Base-by-base conservation (phyloP, 2,329 filamentous ascomycete genomes). In the Talaromyces sp. region DNA sequence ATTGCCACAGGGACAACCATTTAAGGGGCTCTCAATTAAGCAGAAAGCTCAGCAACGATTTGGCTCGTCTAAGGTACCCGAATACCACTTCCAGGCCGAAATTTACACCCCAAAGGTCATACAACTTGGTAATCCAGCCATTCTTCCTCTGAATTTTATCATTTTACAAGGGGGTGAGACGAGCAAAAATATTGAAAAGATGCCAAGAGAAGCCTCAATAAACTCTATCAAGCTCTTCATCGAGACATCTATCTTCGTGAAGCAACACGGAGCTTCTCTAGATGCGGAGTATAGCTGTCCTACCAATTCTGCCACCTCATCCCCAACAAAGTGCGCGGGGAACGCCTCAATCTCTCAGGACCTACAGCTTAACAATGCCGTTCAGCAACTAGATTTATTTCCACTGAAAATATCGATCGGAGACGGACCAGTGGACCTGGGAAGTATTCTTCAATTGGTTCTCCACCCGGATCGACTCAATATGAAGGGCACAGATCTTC, bases 31-130 rank as follows among this genome's bases (percentile, higher is more conserved):
- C 16, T 29, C 48, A 16, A 37, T 51, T 4, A 51, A 45, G 16
- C 41, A 51, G 40, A 46, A 32, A 41, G 43, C 42, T 32, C 30
- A 37, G 20, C 41, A 51, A 7, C 32, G 27, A 9, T 51, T 51
- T 13, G 41, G 41, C 5, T 51, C 41, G 3, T 45, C 41, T 11
- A 51, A 46, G 32, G 43, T 51, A 5, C 48, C 48, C 22, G 22
- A 43, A 10, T n/a, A 45, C 10, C 9, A 9, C 14, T 51, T 45
- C 9, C n/a, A n/a, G 11, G 22, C 45, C n/a, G 48, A 45, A 11
- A 9, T 45, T n/a, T 39, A 20, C 17, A 19, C 29, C 16, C 48
- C 48, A 24, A 51, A 37, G n/a, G 45, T 33, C 2, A 51, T 51
- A 16, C 48, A 43, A 5, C 48, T 51, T 19, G 19, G 40, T 14